Percentiles rank a stretch among this genome's conserved stretches.
Evolutionary conservation across 2,329 filamentous ascomycete species (phyloP).

Genomic region (Penicillium nordicum): DNA sequence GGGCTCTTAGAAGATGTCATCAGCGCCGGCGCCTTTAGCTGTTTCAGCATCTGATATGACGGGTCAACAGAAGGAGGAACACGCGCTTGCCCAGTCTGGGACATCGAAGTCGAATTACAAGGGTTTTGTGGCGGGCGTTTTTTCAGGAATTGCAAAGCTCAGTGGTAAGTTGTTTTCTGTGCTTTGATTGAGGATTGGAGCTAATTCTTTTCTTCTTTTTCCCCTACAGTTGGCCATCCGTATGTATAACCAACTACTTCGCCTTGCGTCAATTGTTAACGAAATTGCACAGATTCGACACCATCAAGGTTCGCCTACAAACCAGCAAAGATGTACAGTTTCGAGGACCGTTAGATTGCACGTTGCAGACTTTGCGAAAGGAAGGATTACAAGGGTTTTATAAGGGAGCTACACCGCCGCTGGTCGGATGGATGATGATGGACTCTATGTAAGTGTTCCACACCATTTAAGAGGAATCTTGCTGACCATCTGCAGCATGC

Average conservation of each 20-base stretch:
- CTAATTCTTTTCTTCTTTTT: background rate
- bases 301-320: conserved; percentile 92
- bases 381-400: conserved; percentile 85
- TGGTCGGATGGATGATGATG: conserved; percentile 99
- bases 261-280: background rate
- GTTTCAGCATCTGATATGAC: conserved; percentile 1
- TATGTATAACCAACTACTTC: conserved; percentile 31
- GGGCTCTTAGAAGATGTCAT: conserved; percentile 21
- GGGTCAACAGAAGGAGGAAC: conserved; percentile 8
- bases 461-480: background rate
- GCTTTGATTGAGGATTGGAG: background rate
- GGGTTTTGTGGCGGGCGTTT: conserved; percentile 96
- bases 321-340: conserved; percentile 77
- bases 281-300: conserved; percentile 69
- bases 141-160: conserved; percentile 88
- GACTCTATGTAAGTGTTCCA: conserved; percentile 59
- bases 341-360: conserved; percentile 78
- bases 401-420: conserved; percentile 87
- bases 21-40: conserved; percentile 19
- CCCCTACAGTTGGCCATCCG: conserved; percentile 57
- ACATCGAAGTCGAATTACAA: conserved; percentile 63
- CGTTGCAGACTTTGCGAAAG: conserved; percentile 76
- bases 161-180: conserved; percentile 56
- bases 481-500: conserved; percentile 56
- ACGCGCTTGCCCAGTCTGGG: conserved; percentile 10